Conservation (phyloP, 306 rosid species). For the Castanopsis chinensis region DNA sequence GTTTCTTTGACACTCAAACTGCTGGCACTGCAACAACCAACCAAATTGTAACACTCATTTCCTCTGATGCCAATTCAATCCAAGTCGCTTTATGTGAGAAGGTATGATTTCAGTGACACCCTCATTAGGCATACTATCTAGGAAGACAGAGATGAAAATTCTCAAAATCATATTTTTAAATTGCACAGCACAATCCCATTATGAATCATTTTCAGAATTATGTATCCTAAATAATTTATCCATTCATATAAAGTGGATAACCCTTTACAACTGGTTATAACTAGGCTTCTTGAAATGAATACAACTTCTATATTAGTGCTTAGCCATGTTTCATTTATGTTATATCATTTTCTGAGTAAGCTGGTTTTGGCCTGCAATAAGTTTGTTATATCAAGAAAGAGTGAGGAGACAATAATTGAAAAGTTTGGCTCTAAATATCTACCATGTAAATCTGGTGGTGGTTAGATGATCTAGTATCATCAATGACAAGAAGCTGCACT, state of each 20-base stretch:
- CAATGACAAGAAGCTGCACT: background rate
- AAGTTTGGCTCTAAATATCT: background rate
- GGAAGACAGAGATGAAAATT: background rate
- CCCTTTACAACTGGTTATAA: too few relatives aligned
- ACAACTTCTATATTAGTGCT: too few relatives aligned
- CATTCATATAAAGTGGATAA: too few relatives aligned
- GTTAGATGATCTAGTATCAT: background rate
- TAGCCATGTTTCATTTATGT: too few relatives aligned
- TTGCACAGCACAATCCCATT: background rate
- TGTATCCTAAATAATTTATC: too few relatives aligned
- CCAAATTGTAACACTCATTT: conserved; percentile 75
- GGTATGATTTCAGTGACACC: conserved; percentile 39
- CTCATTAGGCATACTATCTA: background rate
- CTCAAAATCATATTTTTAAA: background rate
- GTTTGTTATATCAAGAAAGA: background rate
- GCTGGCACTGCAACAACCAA: conserved; percentile 70
- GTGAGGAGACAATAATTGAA: background rate
- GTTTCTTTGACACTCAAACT: conserved; percentile 72
- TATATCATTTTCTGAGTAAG: too few relatives aligned
- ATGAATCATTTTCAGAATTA: too few relatives aligned
- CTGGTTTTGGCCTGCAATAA: background rate
- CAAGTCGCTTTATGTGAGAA: conserved; percentile 83
- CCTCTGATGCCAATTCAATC: conserved; percentile 73
- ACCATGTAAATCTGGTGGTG: background rate
- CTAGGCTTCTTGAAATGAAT: too few relatives aligned